Evolutionary conservation across 164 flowering plant genomes (phyloP).

Genomic region (Aristolochia contorta): DNA sequence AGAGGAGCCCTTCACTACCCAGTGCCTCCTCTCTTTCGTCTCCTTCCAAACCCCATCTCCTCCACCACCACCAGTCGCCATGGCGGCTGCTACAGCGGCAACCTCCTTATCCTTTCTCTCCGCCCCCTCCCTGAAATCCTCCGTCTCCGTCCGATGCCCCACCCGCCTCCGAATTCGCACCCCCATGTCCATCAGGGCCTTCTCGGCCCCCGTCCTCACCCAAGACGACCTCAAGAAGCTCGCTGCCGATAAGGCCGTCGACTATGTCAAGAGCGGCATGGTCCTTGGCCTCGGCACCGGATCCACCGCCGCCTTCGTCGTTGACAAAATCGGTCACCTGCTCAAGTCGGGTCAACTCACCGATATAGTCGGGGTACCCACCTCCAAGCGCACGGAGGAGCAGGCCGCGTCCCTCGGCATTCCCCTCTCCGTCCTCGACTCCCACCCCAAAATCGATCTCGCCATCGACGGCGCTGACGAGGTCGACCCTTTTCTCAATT

Average conservation of each 20-base stretch:
- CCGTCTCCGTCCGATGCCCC: background rate
- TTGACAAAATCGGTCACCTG: conserved; percentile 6
- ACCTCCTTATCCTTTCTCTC: conserved; percentile 1
- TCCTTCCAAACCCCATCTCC: background rate
- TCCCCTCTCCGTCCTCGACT: conserved; percentile 8
- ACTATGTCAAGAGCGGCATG: conserved; percentile 10
- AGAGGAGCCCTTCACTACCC: background rate
- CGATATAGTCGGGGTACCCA: conserved; percentile 10
- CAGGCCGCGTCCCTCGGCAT: conserved; percentile 11
- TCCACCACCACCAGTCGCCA: conserved; percentile 1
- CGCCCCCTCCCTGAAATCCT: background rate
- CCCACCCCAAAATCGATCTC: conserved; percentile 7
- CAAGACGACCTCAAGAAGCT: conserved; percentile 10
- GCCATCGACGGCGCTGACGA: conserved; percentile 16
- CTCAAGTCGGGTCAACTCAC: conserved; percentile 5
- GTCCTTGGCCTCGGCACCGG: conserved; percentile 15
- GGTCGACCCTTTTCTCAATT: conserved; percentile 9
- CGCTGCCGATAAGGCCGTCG: conserved; percentile 14
- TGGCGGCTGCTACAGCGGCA: background rate
- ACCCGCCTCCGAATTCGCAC: background rate
- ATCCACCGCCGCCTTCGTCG: conserved; percentile 10
- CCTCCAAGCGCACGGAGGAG: conserved; percentile 9
- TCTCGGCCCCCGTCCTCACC: conserved; percentile 3
- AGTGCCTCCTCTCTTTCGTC: background rate
- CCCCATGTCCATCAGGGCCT: conserved; percentile 2